Evolutionary conservation across 108 stramenopile species (phyloP).

Genomic region (Seminavis robusta): DNA sequence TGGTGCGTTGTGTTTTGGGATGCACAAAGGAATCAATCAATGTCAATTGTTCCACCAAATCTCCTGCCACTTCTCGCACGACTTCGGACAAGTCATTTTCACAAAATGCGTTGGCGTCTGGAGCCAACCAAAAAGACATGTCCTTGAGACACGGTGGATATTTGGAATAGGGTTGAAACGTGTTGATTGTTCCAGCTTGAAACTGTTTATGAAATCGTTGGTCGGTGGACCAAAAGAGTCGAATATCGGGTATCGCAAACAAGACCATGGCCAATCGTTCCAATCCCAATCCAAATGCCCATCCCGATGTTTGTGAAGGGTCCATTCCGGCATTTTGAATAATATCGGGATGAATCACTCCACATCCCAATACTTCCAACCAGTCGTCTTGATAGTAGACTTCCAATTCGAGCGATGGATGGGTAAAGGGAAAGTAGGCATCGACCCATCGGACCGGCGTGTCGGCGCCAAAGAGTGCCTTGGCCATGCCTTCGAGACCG

Average conservation of each 20-base stretch:
- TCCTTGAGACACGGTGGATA: slow-evolving; percentile 95
- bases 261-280: slow-evolving; percentile 97
- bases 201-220: slow-evolving; percentile 90
- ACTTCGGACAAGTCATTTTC: slow-evolving; percentile 90
- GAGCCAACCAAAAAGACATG: slow-evolving; percentile 83
- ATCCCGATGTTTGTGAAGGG: slow-evolving; percentile 40
- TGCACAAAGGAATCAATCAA: slow-evolving; percentile 91
- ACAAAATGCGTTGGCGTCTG: slow-evolving; percentile 36
- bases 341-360: slow-evolving; percentile 86
- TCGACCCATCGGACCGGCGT: slow-evolving; percentile 65
- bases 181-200: slow-evolving; percentile 55
- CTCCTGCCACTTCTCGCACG: slow-evolving; percentile 89
- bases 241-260: slow-evolving; percentile 96
- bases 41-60: slow-evolving; percentile 88
- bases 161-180: slow-evolving; percentile 91
- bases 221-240: slow-evolving; percentile 95
- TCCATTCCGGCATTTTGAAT: slow-evolving; percentile 36
- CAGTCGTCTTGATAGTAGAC: slow-evolving; percentile 90
- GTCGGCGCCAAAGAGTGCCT: slow-evolving; percentile 70
- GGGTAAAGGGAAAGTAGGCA: slow-evolving; percentile 97
- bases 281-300: slow-evolving; percentile 96
- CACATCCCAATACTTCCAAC: slow-evolving; percentile 97
- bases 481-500: slow-evolving; percentile 77
- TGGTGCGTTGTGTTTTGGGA: slow-evolving; percentile 81
- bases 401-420: slow-evolving; percentile 92